Base-by-base conservation (phyloP, 352 stramenopile species). In the Aphanomyces stellatus region DNA sequence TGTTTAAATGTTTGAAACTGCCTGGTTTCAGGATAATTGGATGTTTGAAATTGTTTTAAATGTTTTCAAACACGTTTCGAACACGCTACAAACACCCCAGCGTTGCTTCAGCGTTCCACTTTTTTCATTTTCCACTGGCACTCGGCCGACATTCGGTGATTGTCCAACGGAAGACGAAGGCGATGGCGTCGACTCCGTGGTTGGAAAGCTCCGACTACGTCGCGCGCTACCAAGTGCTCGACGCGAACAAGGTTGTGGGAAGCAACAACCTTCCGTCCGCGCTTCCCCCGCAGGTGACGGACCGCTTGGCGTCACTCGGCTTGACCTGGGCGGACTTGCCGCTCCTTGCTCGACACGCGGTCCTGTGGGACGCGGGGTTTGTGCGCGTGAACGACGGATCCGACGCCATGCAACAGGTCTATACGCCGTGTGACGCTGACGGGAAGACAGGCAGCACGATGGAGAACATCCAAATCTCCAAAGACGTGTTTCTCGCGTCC, bases 351-450 rank as follows among this genome's bases (percentile, higher is more conserved):
- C 48, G 57, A 46, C 40, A 37, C 17, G 60, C 60, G 15, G 15
- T 67, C 3, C 60, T 67, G 11, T 67, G 60, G 60, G 60, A 67
- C 22, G 57, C 57, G 60, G 60, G 60, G 13, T 27, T 60, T 59
- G 60, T 67, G 19, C 43, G 41, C 10, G 10, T 51, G 41, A 60
- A 40, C 24, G 37, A 49, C 8, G 31, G 22, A 40, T 51, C 60
- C 22, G 22, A 43, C 31, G 28, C 48, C 8, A 22, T 67, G 17
- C 10, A 49, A 17, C 60, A 67, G 24, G 43, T 59, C 4, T 67
- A 67, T 41, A 67, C 60, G 8, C 19, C 37, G 8, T 67, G 60
- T 24, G 24, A 31, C 57, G 41, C 1, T 1, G 27, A 1, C 27
- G 42, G 60, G 28, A 22, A 13, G 4, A 34, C 49, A 7, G 60